phyloP scores from a whole-genome alignment of 2,329 filamentous ascomycete genomes.

The Westerdykella sp. region DNA sequence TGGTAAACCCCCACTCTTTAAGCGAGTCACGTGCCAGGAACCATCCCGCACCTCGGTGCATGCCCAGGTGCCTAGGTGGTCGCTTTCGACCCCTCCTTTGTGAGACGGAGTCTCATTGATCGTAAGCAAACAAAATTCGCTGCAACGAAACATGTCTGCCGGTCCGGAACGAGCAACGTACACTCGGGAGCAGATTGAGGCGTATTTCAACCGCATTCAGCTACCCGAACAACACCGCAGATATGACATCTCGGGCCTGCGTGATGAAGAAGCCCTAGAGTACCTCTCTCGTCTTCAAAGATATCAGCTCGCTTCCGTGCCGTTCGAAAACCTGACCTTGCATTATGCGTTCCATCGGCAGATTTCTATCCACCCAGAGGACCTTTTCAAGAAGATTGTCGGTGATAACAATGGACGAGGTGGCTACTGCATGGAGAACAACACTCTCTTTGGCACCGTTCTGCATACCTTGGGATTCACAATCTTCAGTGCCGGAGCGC shows the following conservation, averaged over 20 bases:
- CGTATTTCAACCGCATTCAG: constrained; percentile 34
- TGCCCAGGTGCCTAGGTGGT: not conserved
- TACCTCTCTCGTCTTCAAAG: constrained; percentile 30
- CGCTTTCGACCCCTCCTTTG: too few species aligned
- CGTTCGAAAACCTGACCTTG: constrained; percentile 53
- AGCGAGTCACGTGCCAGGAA: not conserved
- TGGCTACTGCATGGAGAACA: constrained; percentile 59
- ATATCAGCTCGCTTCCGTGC: constrained; percentile 44
- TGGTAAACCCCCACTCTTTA: not conserved
- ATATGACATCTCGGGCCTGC: constrained; percentile 19
- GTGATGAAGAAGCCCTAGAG: constrained; percentile 16
- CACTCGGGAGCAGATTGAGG: constrained; percentile 22
- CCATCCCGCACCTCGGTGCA: too few species aligned
- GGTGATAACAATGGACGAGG: constrained; percentile 45
- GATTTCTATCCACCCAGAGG: constrained; percentile 46
- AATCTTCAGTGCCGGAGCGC: constrained; percentile 37
- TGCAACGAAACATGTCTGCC: constrained; percentile 11
- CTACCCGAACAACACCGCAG: constrained; percentile 20
- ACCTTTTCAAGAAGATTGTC: constrained; percentile 51
- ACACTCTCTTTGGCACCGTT: constrained; percentile 48
- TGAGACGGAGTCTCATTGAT: too few species aligned
- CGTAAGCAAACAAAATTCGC: too few species aligned
- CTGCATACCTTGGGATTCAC: constrained; percentile 48
- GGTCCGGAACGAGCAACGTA: constrained; percentile 15
- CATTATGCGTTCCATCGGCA: constrained; percentile 40